Evolutionary conservation across 2,329 filamentous ascomycete genomes (phyloP).

Genomic region (Periconia macrospinosa): DNA sequence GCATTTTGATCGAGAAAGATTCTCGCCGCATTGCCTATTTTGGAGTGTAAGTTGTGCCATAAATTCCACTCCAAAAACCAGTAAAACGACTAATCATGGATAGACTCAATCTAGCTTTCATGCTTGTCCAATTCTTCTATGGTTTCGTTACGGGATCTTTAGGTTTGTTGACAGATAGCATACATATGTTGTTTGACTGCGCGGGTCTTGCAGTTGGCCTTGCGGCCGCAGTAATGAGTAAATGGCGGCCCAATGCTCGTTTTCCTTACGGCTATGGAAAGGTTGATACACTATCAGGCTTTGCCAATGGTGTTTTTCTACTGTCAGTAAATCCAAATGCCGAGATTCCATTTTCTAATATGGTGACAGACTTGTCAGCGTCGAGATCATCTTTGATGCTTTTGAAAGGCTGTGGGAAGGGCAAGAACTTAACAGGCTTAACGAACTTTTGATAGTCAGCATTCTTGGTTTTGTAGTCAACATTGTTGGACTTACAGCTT

Average conservation of each 20-base stretch:
- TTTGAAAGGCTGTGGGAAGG: slow-evolving; percentile 85
- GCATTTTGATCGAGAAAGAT: slow-evolving; percentile 86
- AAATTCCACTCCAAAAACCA: neutral
- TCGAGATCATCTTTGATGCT: slow-evolving; percentile 95
- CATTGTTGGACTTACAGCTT: slow-evolving; percentile 85
- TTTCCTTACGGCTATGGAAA: slow-evolving; percentile 98
- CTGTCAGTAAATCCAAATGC: slow-evolving; percentile 61
- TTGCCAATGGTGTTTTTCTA: slow-evolving; percentile 93
- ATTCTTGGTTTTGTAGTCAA: slow-evolving; percentile 86
- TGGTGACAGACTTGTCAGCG: slow-evolving; percentile 72
- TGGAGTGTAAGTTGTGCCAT: slow-evolving; percentile 69
- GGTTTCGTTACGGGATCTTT: slow-evolving; percentile 91
- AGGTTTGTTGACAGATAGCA: slow-evolving; percentile 93
- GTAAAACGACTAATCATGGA: neutral
- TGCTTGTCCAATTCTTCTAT: slow-evolving; percentile 92
- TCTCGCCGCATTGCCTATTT: slow-evolving; percentile 97
- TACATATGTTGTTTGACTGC: slow-evolving; percentile 99
- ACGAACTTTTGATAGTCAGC: slow-evolving; percentile 87
- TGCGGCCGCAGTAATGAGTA: slow-evolving; percentile 90
- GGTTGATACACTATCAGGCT: slow-evolving; percentile 92
- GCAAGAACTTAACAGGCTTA: slow-evolving; percentile 77
- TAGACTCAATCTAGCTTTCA: slow-evolving; percentile 91
- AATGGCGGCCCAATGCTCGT: slow-evolving; percentile 86
- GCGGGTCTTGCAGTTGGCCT: slow-evolving; percentile 88
- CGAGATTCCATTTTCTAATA: slow-evolving; percentile 11